Conservation (phyloP, 2,329 filamentous ascomycete species). For the Aureobasidium melanogenum region DNA sequence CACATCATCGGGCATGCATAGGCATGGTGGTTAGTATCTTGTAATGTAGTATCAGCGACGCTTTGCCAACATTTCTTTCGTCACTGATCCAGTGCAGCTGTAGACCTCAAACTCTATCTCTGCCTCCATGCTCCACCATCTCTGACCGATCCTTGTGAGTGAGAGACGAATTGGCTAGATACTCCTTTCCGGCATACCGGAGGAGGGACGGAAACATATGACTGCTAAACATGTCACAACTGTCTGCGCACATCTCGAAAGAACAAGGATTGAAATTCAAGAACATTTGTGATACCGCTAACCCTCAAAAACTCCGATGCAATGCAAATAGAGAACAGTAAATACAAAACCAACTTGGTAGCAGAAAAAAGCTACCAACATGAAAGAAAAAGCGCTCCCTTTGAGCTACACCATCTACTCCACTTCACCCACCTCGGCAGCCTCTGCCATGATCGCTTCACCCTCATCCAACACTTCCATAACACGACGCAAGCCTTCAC, state of each 20-base stretch:
- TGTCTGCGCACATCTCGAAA: neutral
- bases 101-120: neutral
- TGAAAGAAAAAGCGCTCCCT: neutral
- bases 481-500: slow-evolving; percentile 75
- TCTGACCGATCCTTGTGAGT: neutral
- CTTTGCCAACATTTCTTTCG: neutral
- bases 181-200: neutral
- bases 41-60: neutral
- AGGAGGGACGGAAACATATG: neutral
- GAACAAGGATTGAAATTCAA: too few species aligned
- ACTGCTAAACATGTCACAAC: neutral
- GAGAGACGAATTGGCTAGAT: neutral
- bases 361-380: neutral
- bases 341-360: neutral
- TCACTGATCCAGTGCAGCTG: neutral
- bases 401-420: neutral
- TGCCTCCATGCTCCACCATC: neutral
- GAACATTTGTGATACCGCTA: neutral
- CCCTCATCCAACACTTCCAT: slow-evolving; percentile 86
- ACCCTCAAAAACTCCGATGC: neutral
- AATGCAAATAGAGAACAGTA: neutral
- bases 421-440: neutral
- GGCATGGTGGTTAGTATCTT: too few species aligned
- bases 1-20: too few species aligned
- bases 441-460: slow-evolving; percentile 63